Percentiles rank a stretch among this genome's conserved stretches.
These are phyloP conservation scores for Triangularia setosa DNA, from an alignment of 2,329 filamentous ascomycete species.

Conservation along the genomic window DNA sequence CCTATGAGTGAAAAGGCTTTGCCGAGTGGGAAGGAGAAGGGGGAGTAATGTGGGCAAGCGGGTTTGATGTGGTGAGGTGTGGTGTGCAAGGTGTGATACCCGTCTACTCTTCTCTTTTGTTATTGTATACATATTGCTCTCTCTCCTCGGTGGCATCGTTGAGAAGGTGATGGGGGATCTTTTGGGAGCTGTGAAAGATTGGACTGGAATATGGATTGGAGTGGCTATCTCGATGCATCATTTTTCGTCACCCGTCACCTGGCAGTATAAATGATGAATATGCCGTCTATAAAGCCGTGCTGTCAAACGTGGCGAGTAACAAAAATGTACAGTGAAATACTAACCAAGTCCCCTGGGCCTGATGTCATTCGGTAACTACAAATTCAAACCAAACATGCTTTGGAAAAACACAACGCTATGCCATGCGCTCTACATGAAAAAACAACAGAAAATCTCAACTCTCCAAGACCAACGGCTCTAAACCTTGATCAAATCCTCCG, in stretches of 20 bases:
- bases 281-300: not conserved
- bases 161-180: not conserved
- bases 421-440: not conserved
- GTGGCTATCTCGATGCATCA: not conserved
- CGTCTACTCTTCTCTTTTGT: constrained; percentile 1
- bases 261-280: not conserved
- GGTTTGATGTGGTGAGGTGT: no score
- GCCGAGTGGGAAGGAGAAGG: constrained; percentile 36
- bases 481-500: constrained; percentile 65
- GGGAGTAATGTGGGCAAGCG: constrained; percentile 35
- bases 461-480: constrained; percentile 27
- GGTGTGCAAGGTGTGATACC: not conserved
- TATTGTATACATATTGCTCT: not conserved
- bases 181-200: not conserved
- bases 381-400: not conserved
- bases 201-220: not conserved
- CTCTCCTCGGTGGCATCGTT: not conserved
- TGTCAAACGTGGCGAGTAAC: not conserved
- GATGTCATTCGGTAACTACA: not conserved
- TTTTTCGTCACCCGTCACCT: not conserved
- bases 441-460: not conserved
- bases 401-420: constrained; percentile 4
- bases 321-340: not conserved
- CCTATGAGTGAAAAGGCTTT: constrained; percentile 13
- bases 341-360: not conserved